Conservation (phyloP, 2,329 filamentous ascomycete genomes). For the Bisporella sp. region DNA sequence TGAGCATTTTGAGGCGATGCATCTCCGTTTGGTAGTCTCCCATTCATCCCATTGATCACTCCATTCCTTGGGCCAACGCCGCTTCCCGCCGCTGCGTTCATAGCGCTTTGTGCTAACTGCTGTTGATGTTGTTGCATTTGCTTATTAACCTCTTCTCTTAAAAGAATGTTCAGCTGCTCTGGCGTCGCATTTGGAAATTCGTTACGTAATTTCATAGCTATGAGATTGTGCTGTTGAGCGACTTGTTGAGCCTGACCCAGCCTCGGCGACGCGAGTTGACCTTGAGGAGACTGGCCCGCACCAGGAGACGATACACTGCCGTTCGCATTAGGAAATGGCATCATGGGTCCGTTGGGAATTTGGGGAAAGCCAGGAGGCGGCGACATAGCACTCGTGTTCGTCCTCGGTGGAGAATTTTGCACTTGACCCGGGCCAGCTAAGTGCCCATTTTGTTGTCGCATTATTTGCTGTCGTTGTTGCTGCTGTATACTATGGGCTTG, state of each 20-base stretch:
- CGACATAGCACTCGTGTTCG: constrained; percentile 20
- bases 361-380: constrained; percentile 18
- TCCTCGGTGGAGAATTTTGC: constrained; percentile 34
- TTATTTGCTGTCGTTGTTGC: constrained; percentile 48
- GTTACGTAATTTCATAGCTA: constrained; percentile 11
- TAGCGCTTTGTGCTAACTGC: constrained; percentile 40
- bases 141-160: constrained; percentile 29
- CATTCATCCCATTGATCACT: constrained; percentile 15
- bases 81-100: constrained; percentile 41
- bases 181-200: constrained; percentile 33
- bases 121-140: constrained; percentile 29
- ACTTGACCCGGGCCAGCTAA: constrained; percentile 20
- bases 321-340: constrained; percentile 45
- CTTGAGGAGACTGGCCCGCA: constrained; percentile 15
- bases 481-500: constrained; percentile 62
- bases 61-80: constrained; percentile 7
- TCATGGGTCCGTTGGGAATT: constrained; percentile 34
- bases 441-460: constrained; percentile 17
- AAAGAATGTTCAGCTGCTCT: constrained; percentile 42
- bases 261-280: constrained; percentile 23
- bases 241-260: constrained; percentile 12
- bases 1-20: constrained; percentile 30
- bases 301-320: constrained; percentile 36
- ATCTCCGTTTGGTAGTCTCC: constrained; percentile 15
- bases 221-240: constrained; percentile 6